Conservation (phyloP, 305 asterid species). For the Nicotiana rustica region DNA sequence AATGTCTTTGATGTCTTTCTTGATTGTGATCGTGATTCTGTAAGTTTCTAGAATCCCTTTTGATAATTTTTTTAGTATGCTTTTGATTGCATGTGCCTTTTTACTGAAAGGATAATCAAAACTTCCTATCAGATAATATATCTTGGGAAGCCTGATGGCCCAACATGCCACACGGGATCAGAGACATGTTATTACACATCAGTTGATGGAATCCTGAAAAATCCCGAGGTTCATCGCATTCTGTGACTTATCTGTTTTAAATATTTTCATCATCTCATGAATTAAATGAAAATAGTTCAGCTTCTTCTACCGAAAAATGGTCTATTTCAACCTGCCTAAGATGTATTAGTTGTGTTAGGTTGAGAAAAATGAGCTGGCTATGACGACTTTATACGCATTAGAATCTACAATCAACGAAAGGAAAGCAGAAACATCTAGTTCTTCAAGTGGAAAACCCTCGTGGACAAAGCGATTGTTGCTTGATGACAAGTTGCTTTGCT, state of each 20-base stretch:
- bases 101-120: background rate
- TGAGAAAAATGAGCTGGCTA: conserved; percentile 59
- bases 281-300: background rate
- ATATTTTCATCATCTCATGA: background rate
- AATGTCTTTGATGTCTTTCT: conserved; percentile 74
- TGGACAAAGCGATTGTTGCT: conserved; percentile 85
- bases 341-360: conserved; percentile 45
- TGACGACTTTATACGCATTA: conserved; percentile 69
- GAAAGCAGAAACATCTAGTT: conserved; percentile 55
- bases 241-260: background rate
- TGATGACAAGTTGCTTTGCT: conserved; percentile 68
- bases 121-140: conserved; percentile 65
- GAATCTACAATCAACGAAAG: conserved; percentile 75
- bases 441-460: conserved; percentile 68
- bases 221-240: conserved; percentile 50
- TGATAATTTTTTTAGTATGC: background rate
- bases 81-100: background rate
- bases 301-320: background rate
- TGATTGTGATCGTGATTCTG: conserved; percentile 94
- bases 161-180: conserved; percentile 90
- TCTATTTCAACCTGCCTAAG: conserved; percentile 22
- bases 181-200: conserved; percentile 89
- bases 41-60: conserved; percentile 47
- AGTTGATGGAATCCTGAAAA: conserved; percentile 49
- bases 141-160: conserved; percentile 91